Evolutionary conservation across 805 yeast genomes (phyloP).

Genomic region (Danielozyma ontarioensis): DNA sequence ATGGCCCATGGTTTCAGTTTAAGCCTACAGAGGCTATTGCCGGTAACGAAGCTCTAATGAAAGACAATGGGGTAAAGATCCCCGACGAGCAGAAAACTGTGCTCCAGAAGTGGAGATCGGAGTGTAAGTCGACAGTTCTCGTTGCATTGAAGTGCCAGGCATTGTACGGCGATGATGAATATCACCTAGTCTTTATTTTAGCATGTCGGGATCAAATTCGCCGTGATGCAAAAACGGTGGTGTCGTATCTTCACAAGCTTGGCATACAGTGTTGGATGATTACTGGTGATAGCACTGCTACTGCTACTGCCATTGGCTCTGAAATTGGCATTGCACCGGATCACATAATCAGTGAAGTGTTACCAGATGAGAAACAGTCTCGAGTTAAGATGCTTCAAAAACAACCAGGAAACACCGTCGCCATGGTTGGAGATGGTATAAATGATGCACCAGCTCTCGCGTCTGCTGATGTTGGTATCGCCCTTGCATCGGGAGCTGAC

Average conservation of each 20-base stretch:
- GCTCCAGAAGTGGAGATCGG: conserved; percentile 51
- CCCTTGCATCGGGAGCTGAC: conserved; percentile 73
- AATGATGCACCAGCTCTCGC: conserved; percentile 81
- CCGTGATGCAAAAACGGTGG: conserved; percentile 51
- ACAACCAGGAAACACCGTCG: conserved; percentile 26
- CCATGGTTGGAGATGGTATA: conserved; percentile 83
- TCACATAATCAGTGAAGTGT: conserved; percentile 62
- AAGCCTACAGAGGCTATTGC: conserved; percentile 35
- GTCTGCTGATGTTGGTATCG: conserved; percentile 71
- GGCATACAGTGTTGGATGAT: conserved; percentile 68
- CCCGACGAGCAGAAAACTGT: conserved; percentile 25
- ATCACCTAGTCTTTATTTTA: conserved; percentile 41
- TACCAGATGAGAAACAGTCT: conserved; percentile 68
- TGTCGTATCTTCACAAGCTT: conserved; percentile 31
- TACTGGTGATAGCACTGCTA: conserved; percentile 64
- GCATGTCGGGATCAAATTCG: conserved; percentile 60
- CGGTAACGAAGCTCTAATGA: conserved; percentile 60
- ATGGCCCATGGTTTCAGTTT: conserved; percentile 25
- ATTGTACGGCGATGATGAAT: conserved; percentile 21
- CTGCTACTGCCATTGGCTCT: conserved; percentile 63
- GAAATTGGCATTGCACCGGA: conserved; percentile 50
- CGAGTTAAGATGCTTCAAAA: conserved; percentile 52
- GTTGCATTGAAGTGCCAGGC: conserved; percentile 39
- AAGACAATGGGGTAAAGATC: conserved; percentile 40
- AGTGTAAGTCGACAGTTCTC: conserved; percentile 59